Conservation (phyloP, 2,329 filamentous ascomycete species). For the Pseudogymnoascus sp. region DNA sequence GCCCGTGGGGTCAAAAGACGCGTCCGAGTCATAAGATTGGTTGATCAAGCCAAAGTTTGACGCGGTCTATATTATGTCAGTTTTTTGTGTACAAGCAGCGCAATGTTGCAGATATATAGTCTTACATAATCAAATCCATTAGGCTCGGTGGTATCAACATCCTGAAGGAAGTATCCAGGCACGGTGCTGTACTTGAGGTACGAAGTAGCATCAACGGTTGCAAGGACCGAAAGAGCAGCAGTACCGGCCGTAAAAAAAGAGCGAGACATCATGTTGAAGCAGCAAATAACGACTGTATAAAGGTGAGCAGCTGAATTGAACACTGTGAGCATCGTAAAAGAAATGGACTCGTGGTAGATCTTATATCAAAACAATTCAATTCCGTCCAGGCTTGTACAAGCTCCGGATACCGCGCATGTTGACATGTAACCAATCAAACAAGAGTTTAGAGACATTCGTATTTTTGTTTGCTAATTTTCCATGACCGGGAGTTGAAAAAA, state of each 20-base stretch:
- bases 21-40: conserved; percentile 50
- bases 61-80: conserved; percentile 36
- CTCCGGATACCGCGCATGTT: neutral
- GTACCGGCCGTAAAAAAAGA: neutral
- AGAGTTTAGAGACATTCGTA: neutral
- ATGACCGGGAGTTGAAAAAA: neutral
- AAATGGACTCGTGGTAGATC: neutral
- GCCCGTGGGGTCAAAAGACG: conserved; percentile 30
- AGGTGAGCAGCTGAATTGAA: neutral
- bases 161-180: conserved; percentile 55
- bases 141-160: conserved; percentile 47
- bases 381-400: neutral
- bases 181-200: conserved; percentile 53
- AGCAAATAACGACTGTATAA: conserved; percentile 8
- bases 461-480: neutral
- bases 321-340: neutral
- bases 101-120: conserved; percentile 11
- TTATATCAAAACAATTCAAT: conserved; percentile 6
- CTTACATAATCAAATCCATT: conserved; percentile 56
- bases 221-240: neutral
- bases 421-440: neutral
- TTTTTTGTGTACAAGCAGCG: neutral
- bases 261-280: neutral
- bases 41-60: conserved; percentile 59
- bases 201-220: neutral